Percentiles rank a stretch among this genome's conserved stretches.
These are phyloP conservation scores for Furcasterigmium furcatum DNA, from an alignment of 2,329 filamentous ascomycete species.

Conservation along the genomic window DNA sequence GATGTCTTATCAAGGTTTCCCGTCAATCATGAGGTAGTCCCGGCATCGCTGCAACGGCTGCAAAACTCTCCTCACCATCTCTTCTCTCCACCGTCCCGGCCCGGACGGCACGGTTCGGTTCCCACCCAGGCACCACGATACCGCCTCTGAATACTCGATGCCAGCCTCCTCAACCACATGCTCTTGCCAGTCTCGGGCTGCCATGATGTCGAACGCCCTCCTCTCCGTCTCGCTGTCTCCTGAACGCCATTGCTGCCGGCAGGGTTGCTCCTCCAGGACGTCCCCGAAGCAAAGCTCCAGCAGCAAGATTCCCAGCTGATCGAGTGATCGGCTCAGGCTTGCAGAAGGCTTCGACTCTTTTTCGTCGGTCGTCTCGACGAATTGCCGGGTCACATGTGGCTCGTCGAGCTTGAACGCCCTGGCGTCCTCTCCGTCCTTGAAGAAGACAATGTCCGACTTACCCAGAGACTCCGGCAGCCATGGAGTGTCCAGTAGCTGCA, in stretches of 20 bases:
- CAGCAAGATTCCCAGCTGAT: slow-evolving; percentile 1
- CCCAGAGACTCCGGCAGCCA: slow-evolving; percentile 14
- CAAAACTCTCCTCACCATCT: slow-evolving; percentile 13
- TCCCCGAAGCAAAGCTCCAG: slow-evolving; percentile 4
- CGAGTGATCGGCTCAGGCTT: background rate
- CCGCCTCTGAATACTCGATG: slow-evolving; percentile 2
- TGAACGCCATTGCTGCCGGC: slow-evolving; percentile 44
- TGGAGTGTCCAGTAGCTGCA: slow-evolving; percentile 18
- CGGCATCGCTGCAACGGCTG: slow-evolving; percentile 9
- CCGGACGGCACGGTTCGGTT: background rate
- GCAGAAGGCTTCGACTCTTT: background rate
- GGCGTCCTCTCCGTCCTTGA: background rate
- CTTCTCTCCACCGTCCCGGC: slow-evolving; percentile 9
- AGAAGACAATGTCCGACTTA: slow-evolving; percentile 14
- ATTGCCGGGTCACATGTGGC: slow-evolving; percentile 10
- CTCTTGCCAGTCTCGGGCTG: slow-evolving; percentile 5
- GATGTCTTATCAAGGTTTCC: too few species aligned
- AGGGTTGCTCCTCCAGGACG: slow-evolving; percentile 2
- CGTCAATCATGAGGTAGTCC: background rate
- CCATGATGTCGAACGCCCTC: slow-evolving; percentile 5
- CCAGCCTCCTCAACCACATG: slow-evolving; percentile 5
- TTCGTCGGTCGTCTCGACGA: background rate
- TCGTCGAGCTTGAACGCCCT: slow-evolving; percentile 7
- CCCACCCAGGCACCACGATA: slow-evolving; percentile 5
- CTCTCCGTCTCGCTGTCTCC: too few species aligned